A percentile compares a stretch with the other conserved stretches of the same genome.
Conservation (phyloP, 1,284 basidiomycete species). For the Thelephora terrestris region DNA sequence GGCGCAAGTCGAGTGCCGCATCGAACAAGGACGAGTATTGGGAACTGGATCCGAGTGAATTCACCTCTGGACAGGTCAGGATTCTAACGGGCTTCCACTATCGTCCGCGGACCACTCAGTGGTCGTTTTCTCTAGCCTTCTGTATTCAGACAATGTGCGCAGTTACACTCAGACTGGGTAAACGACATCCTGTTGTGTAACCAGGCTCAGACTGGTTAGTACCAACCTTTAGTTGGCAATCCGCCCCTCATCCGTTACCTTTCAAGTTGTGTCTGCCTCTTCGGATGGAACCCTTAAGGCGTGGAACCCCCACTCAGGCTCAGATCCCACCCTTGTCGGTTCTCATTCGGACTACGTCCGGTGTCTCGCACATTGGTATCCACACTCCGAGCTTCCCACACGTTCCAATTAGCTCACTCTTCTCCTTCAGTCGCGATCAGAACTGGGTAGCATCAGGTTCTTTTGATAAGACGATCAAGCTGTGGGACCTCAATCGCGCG, state of each 20-base stretch:
- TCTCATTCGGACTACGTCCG: slow-evolving; percentile 89
- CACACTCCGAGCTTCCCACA: slow-evolving; percentile 1
- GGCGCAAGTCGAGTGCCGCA: slow-evolving; percentile 17
- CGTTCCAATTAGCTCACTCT: neutral
- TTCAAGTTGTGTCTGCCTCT: slow-evolving; percentile 81
- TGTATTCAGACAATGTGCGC: slow-evolving; percentile 74
- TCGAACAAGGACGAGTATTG: slow-evolving; percentile 67
- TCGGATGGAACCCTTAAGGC: slow-evolving; percentile 93
- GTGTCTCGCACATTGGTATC: slow-evolving; percentile 69
- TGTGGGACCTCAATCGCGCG: slow-evolving; percentile 77
- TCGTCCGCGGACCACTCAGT: neutral
- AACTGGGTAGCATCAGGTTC: slow-evolving; percentile 90
- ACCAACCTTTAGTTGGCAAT: neutral
- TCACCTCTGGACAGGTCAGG: slow-evolving; percentile 40
- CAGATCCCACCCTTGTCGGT: slow-evolving; percentile 69
- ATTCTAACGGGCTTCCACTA: neutral
- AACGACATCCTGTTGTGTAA: slow-evolving; percentile 94
- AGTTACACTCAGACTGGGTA: slow-evolving; percentile 91
- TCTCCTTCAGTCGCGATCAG: slow-evolving; percentile 48
- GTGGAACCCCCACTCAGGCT: slow-evolving; percentile 76
- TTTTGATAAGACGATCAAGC: slow-evolving; percentile 86
- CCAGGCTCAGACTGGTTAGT: slow-evolving; percentile 77
- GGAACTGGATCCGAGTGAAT: slow-evolving; percentile 57
- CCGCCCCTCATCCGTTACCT: slow-evolving; percentile 3
- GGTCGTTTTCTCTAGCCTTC: slow-evolving; percentile 28